phyloP scores from a whole-genome alignment of 768 basidiomycete species.

The Pulveroboletus sp. region DNA sequence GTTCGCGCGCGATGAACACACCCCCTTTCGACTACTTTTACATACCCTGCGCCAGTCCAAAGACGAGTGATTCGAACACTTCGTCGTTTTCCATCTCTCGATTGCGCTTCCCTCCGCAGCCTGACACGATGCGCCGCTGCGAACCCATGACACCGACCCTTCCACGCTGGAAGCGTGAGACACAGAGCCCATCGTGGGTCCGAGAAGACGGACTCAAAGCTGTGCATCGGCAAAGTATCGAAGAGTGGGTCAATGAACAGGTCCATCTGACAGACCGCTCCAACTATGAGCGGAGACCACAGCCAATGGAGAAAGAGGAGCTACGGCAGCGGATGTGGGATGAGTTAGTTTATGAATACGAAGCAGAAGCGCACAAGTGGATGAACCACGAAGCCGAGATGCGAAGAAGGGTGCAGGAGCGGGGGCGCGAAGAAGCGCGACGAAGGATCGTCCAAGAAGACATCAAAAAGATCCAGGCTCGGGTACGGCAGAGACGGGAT shows the following conservation, averaged over 20 bases:
- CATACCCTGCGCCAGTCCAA: constrained; percentile 14
- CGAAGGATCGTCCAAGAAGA: constrained; percentile 50
- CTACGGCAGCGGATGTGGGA: constrained; percentile 44
- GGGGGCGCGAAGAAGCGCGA: constrained; percentile 41
- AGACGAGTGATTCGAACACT: constrained; percentile 17
- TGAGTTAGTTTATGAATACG: constrained; percentile 48
- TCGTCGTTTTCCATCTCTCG: constrained; percentile 15
- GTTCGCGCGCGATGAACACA: constrained; percentile 20
- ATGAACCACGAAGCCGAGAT: constrained; percentile 47
- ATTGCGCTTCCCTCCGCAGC: constrained; percentile 20
- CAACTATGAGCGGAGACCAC: constrained; percentile 23
- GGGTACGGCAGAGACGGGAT: constrained; percentile 46
- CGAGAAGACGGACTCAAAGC: constrained; percentile 44
- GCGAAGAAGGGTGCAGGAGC: constrained; percentile 40
- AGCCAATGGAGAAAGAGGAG: constrained; percentile 26
- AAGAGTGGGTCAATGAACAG: constrained; percentile 63
- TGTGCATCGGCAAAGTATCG: constrained; percentile 46
- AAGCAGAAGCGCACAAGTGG: constrained; percentile 48
- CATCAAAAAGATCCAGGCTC: constrained; percentile 47
- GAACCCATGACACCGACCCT: constrained; percentile 12
- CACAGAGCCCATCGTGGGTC: constrained; percentile 37
- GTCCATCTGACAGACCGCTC: constrained; percentile 33
- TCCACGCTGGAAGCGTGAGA: constrained; percentile 27
- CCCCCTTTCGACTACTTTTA: constrained; percentile 17
- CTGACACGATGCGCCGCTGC: constrained; percentile 11